These are phyloP conservation scores for Voacanga thouarsii DNA, from an alignment of 257 asterid species.

Conservation along the genomic window DNA sequence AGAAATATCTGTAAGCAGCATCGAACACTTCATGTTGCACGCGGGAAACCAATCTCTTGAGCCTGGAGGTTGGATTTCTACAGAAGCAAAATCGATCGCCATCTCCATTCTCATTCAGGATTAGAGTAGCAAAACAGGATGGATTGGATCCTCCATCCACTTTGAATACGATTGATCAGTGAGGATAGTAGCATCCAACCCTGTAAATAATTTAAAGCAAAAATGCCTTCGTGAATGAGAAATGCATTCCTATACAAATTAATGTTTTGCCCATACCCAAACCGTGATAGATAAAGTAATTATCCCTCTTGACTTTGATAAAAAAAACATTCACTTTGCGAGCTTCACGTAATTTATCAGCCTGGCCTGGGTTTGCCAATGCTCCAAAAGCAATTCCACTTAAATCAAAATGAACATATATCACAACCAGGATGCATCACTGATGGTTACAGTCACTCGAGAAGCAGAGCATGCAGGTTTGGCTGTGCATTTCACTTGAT, in stretches of 20 bases:
- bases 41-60: constrained; percentile 15
- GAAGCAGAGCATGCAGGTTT: constrained; percentile 22
- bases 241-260: too few species aligned
- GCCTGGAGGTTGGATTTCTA: constrained; percentile 6
- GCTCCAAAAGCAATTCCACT: constrained; percentile 31
- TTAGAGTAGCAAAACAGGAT: not conserved
- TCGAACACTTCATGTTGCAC: constrained; percentile 28
- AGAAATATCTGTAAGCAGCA: constrained; percentile 13
- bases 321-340: constrained; percentile 13
- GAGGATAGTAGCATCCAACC: constrained; percentile 18
- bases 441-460: constrained; percentile 20
- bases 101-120: constrained; percentile 18
- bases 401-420: constrained; percentile 26
- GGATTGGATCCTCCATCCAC: constrained; percentile 28
- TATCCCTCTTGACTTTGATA: constrained; percentile 7
- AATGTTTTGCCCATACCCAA: not conserved
- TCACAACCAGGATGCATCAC: constrained; percentile 21
- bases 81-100: constrained; percentile 23
- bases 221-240: too few species aligned
- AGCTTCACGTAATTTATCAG: constrained; percentile 14
- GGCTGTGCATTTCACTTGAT: constrained; percentile 19
- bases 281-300: not conserved
- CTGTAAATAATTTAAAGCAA: constrained; percentile 2
- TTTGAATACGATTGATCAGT: constrained; percentile 16
- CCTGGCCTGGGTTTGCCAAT: constrained; percentile 28